phyloP scores from a whole-genome alignment of 768 basidiomycete species.

The Glaciozyma martinii region DNA sequence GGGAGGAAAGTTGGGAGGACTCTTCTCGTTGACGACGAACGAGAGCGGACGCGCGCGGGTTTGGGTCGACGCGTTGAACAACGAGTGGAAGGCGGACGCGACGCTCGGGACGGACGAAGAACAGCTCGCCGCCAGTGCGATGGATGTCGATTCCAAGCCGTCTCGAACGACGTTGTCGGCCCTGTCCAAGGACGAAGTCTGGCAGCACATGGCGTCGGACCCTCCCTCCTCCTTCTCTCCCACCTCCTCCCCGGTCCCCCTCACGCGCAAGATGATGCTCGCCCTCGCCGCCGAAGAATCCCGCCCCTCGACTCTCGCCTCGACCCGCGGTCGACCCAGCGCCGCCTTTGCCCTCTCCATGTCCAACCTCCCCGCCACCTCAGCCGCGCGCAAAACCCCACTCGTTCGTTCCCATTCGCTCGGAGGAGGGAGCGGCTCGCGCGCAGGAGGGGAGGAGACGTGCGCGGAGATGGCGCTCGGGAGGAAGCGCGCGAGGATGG shows the following conservation, averaged over 20 bases:
- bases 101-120: not conserved
- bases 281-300: not conserved
- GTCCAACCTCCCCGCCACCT: not conserved
- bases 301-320: not conserved
- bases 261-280: conserved; percentile 9
- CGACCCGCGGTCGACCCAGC: not conserved
- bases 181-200: not conserved
- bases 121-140: not conserved
- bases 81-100: not conserved
- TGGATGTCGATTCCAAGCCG: not conserved
- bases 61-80: conserved; percentile 5
- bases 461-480: conserved; percentile 22
- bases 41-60: not conserved
- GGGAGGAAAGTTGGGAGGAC: not conserved
- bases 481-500: conserved; percentile 16
- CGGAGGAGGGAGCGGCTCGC: not conserved
- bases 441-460: conserved; percentile 7
- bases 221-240: not conserved
- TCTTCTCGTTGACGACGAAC: not conserved
- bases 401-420: not conserved
- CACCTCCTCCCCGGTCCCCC: not conserved
- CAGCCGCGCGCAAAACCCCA: not conserved
- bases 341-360: not conserved
- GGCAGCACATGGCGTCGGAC: conserved; percentile 2
- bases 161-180: not conserved